Base-by-base conservation (phyloP, 768 basidiomycete species). In the Gyrodon lividus region DNA sequence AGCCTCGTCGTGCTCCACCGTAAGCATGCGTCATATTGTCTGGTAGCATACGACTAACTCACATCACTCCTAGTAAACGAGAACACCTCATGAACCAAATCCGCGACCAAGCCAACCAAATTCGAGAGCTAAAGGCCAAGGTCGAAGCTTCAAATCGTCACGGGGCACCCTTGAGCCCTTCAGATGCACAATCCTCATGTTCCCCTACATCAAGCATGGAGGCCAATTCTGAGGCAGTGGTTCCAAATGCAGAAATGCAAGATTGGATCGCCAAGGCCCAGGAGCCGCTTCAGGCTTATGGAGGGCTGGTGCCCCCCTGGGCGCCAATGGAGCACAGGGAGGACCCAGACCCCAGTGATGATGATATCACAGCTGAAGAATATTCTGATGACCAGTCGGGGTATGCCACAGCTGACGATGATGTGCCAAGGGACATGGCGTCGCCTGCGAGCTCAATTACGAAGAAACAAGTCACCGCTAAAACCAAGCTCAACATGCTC, bases 261-360 rank as follows among this genome's bases (percentile, higher is more conserved):
- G 82, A 87, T 53, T 92, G 89, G 89, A 83, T 92, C 49, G 75
- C 82, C 6, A 86, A 83, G 64, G 89, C 89, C 0, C 79, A 82
- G 45, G 79, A 83, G 52, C 84, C 80, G 33, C 74, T 90, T 42
- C 76, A 81, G 50, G 82, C 86, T 49, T 86, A 88, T 53, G 86
- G 81, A 12, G 79, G 77, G 14, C 81, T 82, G 62, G 82, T 89
- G 51, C 83, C 77, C 31, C 77, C 82, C 54, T 83, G 79, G 26
- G 82, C 81, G 44, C 73, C 80, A 74, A 46, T 67, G 80, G 80
- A 80, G 40, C 67, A 67, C 23, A 74, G 76, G 48, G 77, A 75
- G 43, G 55, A 62, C 17, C 6, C 28, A 14, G 48, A 49, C 50
- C 71, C 68, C 17, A 74, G 70, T 17, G 76, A 72, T 5, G 73